A percentile compares a stretch with the other conserved stretches of the same genome.
These are phyloP conservation scores for Russula ochroleuca DNA, from an alignment of 768 basidiomycete genomes.

Conservation along the genomic window DNA sequence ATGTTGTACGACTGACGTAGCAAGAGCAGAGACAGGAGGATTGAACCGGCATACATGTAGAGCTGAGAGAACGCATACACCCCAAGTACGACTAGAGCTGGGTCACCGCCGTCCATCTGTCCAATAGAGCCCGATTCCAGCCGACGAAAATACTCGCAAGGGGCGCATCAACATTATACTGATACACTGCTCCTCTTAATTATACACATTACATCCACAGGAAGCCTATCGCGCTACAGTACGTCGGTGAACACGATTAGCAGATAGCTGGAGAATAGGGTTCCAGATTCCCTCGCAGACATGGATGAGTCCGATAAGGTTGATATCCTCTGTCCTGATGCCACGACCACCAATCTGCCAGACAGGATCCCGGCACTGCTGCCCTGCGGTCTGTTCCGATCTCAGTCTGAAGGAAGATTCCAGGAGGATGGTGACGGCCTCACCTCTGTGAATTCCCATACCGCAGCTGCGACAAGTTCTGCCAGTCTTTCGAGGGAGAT, in stretches of 20 bases:
- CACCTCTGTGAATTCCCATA: slow-evolving; percentile 13
- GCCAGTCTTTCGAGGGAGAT: slow-evolving; percentile 10
- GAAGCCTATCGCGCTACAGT: too few relatives aligned
- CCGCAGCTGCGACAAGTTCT: slow-evolving; percentile 6
- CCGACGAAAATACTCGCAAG: too few relatives aligned
- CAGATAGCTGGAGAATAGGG: slow-evolving; percentile 18
- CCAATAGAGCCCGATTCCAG: too few relatives aligned
- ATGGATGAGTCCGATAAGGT: slow-evolving; percentile 17
- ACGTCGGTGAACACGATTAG: background rate
- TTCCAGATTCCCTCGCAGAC: slow-evolving; percentile 22
- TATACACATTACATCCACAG: too few relatives aligned
- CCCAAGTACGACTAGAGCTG: too few relatives aligned
- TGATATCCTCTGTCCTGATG: slow-evolving; percentile 10
- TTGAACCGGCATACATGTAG: too few relatives aligned
- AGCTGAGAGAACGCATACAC: too few relatives aligned
- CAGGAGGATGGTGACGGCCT: background rate
- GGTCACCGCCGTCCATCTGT: too few relatives aligned
- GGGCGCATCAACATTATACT: too few relatives aligned
- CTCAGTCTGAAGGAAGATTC: background rate
- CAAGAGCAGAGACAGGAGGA: too few relatives aligned
- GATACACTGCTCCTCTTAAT: too few relatives aligned
- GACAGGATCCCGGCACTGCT: background rate
- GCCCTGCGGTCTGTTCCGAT: background rate
- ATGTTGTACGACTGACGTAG: too few relatives aligned
- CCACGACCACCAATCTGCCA: slow-evolving; percentile 14